A percentile compares a stretch with the other conserved stretches of the same genome.
Conservation (phyloP, 148 eudicot genomes). For the Cornus kousa region DNA sequence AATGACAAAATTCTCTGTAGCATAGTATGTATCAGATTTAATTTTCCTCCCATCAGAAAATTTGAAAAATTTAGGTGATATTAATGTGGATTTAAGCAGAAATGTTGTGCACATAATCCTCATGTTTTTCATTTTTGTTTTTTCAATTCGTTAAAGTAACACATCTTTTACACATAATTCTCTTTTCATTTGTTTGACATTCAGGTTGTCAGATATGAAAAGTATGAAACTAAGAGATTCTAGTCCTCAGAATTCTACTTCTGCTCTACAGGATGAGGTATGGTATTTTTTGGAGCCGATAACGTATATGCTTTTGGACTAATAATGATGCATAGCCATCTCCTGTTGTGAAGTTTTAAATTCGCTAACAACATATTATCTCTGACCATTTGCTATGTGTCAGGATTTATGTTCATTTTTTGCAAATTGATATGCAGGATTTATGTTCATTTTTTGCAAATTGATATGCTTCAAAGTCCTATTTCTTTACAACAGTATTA, state of each 20-base stretch:
- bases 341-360: neutral
- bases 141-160: neutral
- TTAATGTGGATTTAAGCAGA: slow-evolving; percentile 4
- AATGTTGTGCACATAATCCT: neutral
- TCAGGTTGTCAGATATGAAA: slow-evolving; percentile 84
- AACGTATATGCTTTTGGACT: slow-evolving; percentile 1
- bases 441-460: too few species aligned
- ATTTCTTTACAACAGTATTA: too few species aligned
- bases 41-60: neutral
- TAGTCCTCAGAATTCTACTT: slow-evolving; percentile 44
- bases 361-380: too few species aligned
- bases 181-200: slow-evolving; percentile 7
- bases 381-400: too few species aligned
- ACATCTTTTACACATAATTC: neutral
- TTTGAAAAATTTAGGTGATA: neutral
- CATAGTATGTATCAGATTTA: neutral
- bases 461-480: too few species aligned
- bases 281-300: neutral
- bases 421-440: too few species aligned
- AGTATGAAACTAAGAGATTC: slow-evolving; percentile 72
- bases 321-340: neutral
- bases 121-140: neutral
- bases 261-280: slow-evolving; percentile 96
- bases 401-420: too few species aligned
- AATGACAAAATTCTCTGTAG: neutral